Base-by-base conservation (phyloP, 176 grass and related monocot genomes). In the Aechmea fasciata region DNA sequence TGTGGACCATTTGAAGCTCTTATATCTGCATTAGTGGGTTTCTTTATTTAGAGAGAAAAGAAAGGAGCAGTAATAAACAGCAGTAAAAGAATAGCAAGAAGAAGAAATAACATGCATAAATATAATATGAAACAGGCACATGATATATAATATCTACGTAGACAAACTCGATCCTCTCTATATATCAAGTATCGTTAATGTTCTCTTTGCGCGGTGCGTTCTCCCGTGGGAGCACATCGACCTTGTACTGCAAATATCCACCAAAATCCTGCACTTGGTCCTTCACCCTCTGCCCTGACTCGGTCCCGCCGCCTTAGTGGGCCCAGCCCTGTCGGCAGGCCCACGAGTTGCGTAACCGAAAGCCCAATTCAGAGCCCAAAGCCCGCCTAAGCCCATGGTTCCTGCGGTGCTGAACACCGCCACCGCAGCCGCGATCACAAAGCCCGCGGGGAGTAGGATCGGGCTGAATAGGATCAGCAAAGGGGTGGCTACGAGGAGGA, bases 401-500 rank as follows among this genome's bases (percentile, higher is more conserved):
- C 6, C 69, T 3, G 69, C 13, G 9, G 29, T 25, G 50, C 49
- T 23, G 50, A 71, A 71, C 51, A 24, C 69, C 19, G 20, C 69
- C 50, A 57, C 11, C 23, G 69, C 10, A 1, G 24, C 69, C 11
- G 24, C 50, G 12, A 71, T 7, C 20, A 71, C 24, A 24, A 54
- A 71, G 69, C 23, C 69, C 0, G 22, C 23, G 4, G 25, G 12
- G 17, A 57, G 69, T 11, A 71, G 50, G 50, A 71, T 14, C 12
- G 69, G 69, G 69, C 69, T 55, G 19, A 71, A 71, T 49, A 71
- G 24, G 12, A 71, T 22, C 18, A 57, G 51, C 23, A 71, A 8
- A 10, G 69, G 69, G 50, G 69, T 14, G 11, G 69, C 51, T 12
- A 57, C 69, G 12, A 71, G 51, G 51, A 71, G 52, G 13, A 71